These are phyloP conservation scores for Trichoderma sp. DNA, from an alignment of 2,329 filamentous ascomycete genomes.

Conservation along the genomic window DNA sequence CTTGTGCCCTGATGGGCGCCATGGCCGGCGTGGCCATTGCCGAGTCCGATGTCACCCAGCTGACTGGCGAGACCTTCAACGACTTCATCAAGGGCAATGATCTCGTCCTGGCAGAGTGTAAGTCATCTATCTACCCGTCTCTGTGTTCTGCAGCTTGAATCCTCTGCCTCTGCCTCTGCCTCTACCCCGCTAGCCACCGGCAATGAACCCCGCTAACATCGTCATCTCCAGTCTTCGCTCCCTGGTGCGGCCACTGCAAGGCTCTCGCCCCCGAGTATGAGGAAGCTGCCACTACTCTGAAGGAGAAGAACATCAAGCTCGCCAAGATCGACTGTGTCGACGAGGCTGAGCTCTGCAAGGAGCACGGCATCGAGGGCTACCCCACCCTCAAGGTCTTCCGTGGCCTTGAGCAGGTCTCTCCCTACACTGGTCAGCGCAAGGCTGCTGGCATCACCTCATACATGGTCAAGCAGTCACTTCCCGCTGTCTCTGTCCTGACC, in stretches of 20 bases:
- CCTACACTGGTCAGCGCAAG: conserved; percentile 90
- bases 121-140: conserved; percentile 43
- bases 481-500: conserved; percentile 82
- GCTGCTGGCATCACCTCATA: conserved; percentile 75
- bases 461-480: conserved; percentile 98
- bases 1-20: conserved; percentile 59
- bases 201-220: conserved; percentile 42
- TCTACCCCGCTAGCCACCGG: background rate
- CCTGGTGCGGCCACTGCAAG: conserved; percentile 99
- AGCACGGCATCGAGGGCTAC: conserved; percentile 93
- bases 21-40: conserved; percentile 63
- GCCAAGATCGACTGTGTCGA: conserved; percentile 95
- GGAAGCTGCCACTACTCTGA: conserved; percentile 79
- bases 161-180: background rate
- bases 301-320: conserved; percentile 84
- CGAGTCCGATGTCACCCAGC: conserved; percentile 79
- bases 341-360: conserved; percentile 87
- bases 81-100: conserved; percentile 84
- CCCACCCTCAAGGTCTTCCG: conserved; percentile 99
- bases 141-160: background rate
- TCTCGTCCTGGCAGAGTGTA: conserved; percentile 93
- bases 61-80: conserved; percentile 86
- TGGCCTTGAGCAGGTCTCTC: conserved; percentile 73
- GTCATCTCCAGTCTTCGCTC: conserved; percentile 74
- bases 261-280: conserved; percentile 93